Evolutionary conservation across 352 stramenopile species (phyloP), one percentile per base, ranked within the genome.

Genomic region (Phytophthora palmivora): DNA sequence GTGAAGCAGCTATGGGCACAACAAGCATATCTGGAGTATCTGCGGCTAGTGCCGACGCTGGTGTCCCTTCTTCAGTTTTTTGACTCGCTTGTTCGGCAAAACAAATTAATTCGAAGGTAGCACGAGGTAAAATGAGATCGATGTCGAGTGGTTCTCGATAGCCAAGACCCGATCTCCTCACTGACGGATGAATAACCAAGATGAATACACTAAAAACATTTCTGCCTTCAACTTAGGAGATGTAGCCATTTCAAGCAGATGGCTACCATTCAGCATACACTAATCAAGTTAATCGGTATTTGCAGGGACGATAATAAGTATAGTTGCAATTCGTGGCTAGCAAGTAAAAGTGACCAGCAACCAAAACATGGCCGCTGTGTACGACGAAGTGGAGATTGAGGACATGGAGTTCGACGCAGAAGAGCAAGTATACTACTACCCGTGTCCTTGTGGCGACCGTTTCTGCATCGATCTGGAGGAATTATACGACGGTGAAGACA

Each of bases 351-450:
- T 24, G 38, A 34, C 30, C 30, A 36, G 50, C 32, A 43, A n/a
- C n/a, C n/a, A n/a, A 21, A 51, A 37, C 18, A 95, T 96, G 85
- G 88, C 87, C 33, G 82, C 67, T 2, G 67, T 99, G 52, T 99
- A 99, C 78, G 97, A 99, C 80, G 97, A 99, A 77, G 93, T 99
- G 32, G 94, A 98, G 84, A 97, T 99, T 65, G 94, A 98, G 76
- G 96, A 99, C 73, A 99, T 99, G 93, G 88, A 94, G 49, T 99
- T 95, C 78, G 86, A 99, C 65, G 84, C 82, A n/a, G 79, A 92
- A 6, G 92, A 96, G 55, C 81, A 97, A 62, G 84, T 92, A 46
- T 99, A 98, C 71, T 98, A 94, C 58, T 99, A 99, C 68, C 96
- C 93, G 22, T 99, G 97, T 79, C 97, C 97, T 6, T 99, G 97